These are phyloP conservation scores for Talaromyces thailandensis DNA, from an alignment of 495 filamentous ascomycete species.

Conservation along the genomic window DNA sequence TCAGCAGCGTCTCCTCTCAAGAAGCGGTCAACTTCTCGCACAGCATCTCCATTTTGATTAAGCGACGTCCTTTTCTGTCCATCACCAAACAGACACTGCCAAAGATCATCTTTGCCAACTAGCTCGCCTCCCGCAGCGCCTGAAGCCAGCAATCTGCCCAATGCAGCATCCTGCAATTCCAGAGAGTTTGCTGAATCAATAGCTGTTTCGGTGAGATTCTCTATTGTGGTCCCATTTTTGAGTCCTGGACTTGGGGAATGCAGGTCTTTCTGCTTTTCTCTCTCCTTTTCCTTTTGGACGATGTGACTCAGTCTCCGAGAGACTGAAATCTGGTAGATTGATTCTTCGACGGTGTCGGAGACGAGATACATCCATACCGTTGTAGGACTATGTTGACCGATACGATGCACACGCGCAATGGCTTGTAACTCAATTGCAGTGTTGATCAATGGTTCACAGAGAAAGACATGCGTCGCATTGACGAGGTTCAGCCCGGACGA, in stretches of 20 bases:
- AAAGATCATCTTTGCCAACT: slow-evolving; percentile 72
- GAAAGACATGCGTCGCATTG: slow-evolving; percentile 87
- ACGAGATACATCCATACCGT: slow-evolving; percentile 95
- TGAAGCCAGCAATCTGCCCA: slow-evolving; percentile 60
- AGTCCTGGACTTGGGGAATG: slow-evolving; percentile 13
- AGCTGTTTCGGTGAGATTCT: slow-evolving; percentile 41
- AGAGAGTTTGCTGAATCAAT: slow-evolving; percentile 76
- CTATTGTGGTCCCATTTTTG: slow-evolving; percentile 15
- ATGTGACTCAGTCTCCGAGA: slow-evolving; percentile 69
- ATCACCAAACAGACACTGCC: slow-evolving; percentile 77
- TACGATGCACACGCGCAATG: slow-evolving; percentile 87
- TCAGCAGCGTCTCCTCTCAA: slow-evolving; percentile 40
- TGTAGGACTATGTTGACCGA: slow-evolving; percentile 78
- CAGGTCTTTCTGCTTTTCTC: slow-evolving; percentile 11
- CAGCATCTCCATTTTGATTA: slow-evolving; percentile 16
- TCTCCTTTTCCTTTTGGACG: slow-evolving; percentile 30
- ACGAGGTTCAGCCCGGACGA: slow-evolving; percentile 83
- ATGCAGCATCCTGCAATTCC: slow-evolving; percentile 62
- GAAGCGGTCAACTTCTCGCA: slow-evolving; percentile 33
- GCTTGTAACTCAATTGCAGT: slow-evolving; percentile 89
- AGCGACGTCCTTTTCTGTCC: slow-evolving; percentile 11
- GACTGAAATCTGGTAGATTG: slow-evolving; percentile 80
- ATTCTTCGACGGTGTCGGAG: slow-evolving; percentile 79
- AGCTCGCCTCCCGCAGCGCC: slow-evolving; percentile 68
- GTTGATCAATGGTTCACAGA: slow-evolving; percentile 90